Evolutionary conservation across 2,329 filamentous ascomycete species (phyloP), one percentile per base, ranked within the genome.

Genomic region (Colletotrichum truncatum): DNA sequence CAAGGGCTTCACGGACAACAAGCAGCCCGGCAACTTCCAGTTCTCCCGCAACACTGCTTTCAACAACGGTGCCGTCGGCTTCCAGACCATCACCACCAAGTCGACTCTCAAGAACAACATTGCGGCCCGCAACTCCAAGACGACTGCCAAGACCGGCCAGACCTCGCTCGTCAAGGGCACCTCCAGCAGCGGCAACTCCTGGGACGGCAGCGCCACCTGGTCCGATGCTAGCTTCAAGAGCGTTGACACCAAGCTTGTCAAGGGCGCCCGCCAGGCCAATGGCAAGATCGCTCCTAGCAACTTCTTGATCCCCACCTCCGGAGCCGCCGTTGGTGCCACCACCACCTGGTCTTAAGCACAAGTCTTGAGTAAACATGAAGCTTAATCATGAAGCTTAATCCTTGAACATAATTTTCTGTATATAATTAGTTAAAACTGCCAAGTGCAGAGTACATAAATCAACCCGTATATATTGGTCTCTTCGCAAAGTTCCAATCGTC

Each of bases 1-100:
- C 38, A 81, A 82, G 61, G 81, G 81, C 0, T 83, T 83, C 71
- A 82, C 78, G 8, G 81, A 84, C 52, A 84, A 84, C 67, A 75
- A 74, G 18, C 78, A 83, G 67, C 74, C 78, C 0, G 81, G 81
- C 0, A 74, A 71, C 45, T 74, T 84, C 45, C 72, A 72, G 3
- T 67, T 83, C 32, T 73, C 74, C 10, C 74, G 79, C 57, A 82
- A 82, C 72, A 84, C 81, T 1, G 81, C 81, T 4, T 84, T 77
- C 76, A 80, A 80, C 67, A 84, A 84, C 53, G 76, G 72, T 4
- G 79, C 77, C 28, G 74, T 77, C 14, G 80, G 80, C 8, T 81
- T 80, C 71, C 73, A 78, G 59, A 73, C 80, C 63, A 69, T 70
- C 26, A 73, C 70, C 16, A 73, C 76, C 23, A 72, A 73, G 1